Evolutionary conservation across 1,139 yeast genomes (phyloP).

Genomic region (Debaryomyces psychrophilus): DNA sequence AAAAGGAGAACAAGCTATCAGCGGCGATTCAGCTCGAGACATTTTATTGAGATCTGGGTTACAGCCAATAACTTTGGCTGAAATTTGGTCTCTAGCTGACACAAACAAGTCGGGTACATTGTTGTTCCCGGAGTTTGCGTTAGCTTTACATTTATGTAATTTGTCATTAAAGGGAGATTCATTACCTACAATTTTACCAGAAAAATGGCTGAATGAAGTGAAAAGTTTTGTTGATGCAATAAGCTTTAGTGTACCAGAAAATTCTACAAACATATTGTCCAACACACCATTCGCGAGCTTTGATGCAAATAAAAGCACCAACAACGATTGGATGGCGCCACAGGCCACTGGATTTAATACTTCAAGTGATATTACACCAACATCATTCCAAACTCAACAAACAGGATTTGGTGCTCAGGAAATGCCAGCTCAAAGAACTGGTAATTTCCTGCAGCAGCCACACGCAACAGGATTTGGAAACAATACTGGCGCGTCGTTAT

Average conservation of each 20-base stretch:
- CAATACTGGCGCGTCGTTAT: slow-evolving; percentile 22
- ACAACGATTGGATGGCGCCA: slow-evolving; percentile 33
- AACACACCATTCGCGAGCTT: slow-evolving; percentile 51
- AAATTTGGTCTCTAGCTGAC: slow-evolving; percentile 89
- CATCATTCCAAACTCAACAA: slow-evolving; percentile 39
- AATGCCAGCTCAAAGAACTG: slow-evolving; percentile 24
- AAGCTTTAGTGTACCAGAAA: slow-evolving; percentile 75
- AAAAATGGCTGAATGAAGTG: slow-evolving; percentile 79
- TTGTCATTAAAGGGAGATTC: slow-evolving; percentile 75
- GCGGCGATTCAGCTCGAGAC: slow-evolving; percentile 77
- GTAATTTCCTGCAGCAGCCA: slow-evolving; percentile 25
- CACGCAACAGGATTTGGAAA: slow-evolving; percentile 24
- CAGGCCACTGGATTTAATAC: slow-evolving; percentile 29
- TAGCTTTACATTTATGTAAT: slow-evolving; percentile 88
- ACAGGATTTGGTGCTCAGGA: slow-evolving; percentile 38
- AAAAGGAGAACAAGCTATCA: slow-evolving; percentile 74
- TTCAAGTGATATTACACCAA: slow-evolving; percentile 22
- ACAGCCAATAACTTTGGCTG: slow-evolving; percentile 74
- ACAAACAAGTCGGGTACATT: slow-evolving; percentile 83
- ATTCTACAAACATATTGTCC: slow-evolving; percentile 44
- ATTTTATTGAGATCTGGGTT: slow-evolving; percentile 82
- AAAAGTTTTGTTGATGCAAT: slow-evolving; percentile 86
- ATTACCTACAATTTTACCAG: slow-evolving; percentile 73
- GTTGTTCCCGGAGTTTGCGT: slow-evolving; percentile 91
- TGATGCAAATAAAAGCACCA: slow-evolving; percentile 17